phyloP scores from a whole-genome alignment of 768 basidiomycete genomes.

The Tulasnella sp. region DNA sequence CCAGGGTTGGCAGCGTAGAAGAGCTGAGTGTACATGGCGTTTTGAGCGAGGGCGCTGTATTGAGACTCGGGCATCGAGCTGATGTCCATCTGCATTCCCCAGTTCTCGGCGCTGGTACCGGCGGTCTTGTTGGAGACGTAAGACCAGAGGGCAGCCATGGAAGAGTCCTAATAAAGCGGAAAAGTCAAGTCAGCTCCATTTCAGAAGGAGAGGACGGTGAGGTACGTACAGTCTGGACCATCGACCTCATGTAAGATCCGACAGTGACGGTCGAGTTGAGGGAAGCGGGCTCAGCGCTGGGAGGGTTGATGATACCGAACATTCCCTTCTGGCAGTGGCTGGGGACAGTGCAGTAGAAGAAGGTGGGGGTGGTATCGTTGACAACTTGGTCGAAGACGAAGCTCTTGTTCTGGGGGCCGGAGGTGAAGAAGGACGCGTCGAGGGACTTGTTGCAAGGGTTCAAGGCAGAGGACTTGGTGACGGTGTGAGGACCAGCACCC shows the following conservation, averaged over 20 bases:
- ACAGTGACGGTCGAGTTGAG: constrained; percentile 43
- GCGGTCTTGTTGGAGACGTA: constrained; percentile 49
- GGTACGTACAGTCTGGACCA: constrained; percentile 32
- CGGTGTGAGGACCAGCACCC: constrained; percentile 76
- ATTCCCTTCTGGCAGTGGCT: constrained; percentile 77
- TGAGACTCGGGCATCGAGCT: constrained; percentile 53
- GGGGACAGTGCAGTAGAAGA: constrained; percentile 69
- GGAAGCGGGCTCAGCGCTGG: constrained; percentile 34
- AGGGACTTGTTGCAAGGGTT: constrained; percentile 68
- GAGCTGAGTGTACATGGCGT: constrained; percentile 48
- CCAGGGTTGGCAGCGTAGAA: constrained; percentile 52
- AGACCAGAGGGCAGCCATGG: constrained; percentile 52
- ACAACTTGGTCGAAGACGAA: constrained; percentile 68
- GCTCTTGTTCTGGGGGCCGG: constrained; percentile 58
- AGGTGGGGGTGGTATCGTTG: constrained; percentile 68
- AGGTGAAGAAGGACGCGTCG: constrained; percentile 52
- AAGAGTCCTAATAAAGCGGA: constrained; percentile 46
- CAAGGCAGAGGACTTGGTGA: constrained; percentile 69
- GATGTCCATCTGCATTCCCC: constrained; percentile 65
- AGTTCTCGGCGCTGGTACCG: constrained; percentile 48
- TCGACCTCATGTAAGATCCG: constrained; percentile 48
- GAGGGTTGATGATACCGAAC: constrained; percentile 54
- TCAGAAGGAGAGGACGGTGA: neutral
- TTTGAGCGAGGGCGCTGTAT: constrained; percentile 49
- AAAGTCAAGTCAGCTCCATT: constrained; percentile 15